Conservation (phyloP, 2,329 filamentous ascomycete species). For the Aureobasidium uvarum region DNA sequence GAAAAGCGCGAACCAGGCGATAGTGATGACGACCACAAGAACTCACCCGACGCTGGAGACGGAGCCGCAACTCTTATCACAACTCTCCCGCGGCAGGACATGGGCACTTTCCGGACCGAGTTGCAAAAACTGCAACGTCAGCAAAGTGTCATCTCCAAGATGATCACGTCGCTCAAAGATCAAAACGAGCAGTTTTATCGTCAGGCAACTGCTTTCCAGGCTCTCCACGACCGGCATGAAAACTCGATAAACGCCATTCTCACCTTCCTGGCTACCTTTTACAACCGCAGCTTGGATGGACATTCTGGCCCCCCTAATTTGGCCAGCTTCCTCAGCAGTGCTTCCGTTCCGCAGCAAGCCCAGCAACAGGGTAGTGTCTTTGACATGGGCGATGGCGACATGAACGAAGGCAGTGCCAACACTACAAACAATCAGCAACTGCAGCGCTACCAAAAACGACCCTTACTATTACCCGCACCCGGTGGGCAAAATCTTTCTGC, state of each 20-base stretch:
- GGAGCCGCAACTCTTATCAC: constrained; percentile 45
- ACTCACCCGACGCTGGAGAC: constrained; percentile 44
- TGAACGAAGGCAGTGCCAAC: constrained; percentile 42
- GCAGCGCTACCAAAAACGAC: constrained; percentile 36
- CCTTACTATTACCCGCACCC: constrained; percentile 32
- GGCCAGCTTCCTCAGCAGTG: constrained; percentile 61
- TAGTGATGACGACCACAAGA: constrained; percentile 62
- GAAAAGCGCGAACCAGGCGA: constrained; percentile 64
- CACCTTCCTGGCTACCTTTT: constrained; percentile 94
- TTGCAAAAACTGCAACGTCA: constrained; percentile 79
- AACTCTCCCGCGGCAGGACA: constrained; percentile 66
- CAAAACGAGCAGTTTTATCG: constrained; percentile 87
- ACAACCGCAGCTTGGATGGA: constrained; percentile 87
- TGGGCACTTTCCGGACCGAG: constrained; percentile 74
- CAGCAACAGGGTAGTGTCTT: constrained; percentile 59
- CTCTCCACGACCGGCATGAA: constrained; percentile 91
- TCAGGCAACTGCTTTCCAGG: constrained; percentile 85
- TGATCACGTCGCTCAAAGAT: constrained; percentile 74
- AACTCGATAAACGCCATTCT: constrained; percentile 99
- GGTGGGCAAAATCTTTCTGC: constrained; percentile 29
- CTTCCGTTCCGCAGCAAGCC: constrained; percentile 61
- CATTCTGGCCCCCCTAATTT: constrained; percentile 70
- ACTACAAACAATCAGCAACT: constrained; percentile 37
- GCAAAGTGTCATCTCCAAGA: constrained; percentile 79
- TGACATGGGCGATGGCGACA: constrained; percentile 56